phyloP scores from a whole-genome alignment of 148 eudicot genomes.

The Rhododendron williamsianum region DNA sequence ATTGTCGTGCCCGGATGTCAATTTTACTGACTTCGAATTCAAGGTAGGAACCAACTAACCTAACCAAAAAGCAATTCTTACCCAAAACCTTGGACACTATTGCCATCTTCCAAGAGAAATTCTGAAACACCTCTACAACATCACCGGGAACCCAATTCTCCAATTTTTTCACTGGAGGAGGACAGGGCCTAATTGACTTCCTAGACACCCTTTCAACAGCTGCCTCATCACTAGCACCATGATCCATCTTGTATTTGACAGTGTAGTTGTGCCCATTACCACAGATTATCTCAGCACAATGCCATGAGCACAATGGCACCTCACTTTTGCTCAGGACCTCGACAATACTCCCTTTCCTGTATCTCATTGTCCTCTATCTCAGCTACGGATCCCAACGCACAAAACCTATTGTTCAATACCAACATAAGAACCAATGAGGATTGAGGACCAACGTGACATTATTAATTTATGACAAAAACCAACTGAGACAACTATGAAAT shows the following conservation, averaged over 20 bases:
- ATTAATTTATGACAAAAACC: neutral
- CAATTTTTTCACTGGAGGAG: conserved; percentile 39
- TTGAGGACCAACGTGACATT: neutral
- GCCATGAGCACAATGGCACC: conserved; percentile 68
- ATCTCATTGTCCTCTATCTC: conserved; percentile 41
- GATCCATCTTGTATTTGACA: conserved; percentile 41
- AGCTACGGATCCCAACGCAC: conserved; percentile 20
- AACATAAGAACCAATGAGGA: conserved; percentile 6
- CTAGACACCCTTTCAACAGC: conserved; percentile 43
- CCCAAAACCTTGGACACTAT: conserved; percentile 39
- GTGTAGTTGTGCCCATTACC: conserved; percentile 49
- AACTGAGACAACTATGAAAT: neutral
- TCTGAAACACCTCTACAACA: conserved; percentile 61
- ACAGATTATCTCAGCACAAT: conserved; percentile 48
- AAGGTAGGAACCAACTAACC: conserved; percentile 53
- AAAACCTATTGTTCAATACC: conserved; percentile 21
- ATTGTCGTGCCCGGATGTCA: conserved; percentile 62
- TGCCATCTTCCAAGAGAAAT: conserved; percentile 62
- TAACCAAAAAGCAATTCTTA: conserved; percentile 35
- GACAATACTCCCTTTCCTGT: conserved; percentile 61
- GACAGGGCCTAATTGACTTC: conserved; percentile 65
- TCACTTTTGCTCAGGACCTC: conserved; percentile 57
- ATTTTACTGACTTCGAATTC: conserved; percentile 37
- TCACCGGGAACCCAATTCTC: conserved; percentile 56
- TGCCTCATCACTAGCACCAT: conserved; percentile 20